Evolutionary conservation across 805 yeast species (phyloP).

Genomic region (Yamadazyma nakazawae): DNA sequence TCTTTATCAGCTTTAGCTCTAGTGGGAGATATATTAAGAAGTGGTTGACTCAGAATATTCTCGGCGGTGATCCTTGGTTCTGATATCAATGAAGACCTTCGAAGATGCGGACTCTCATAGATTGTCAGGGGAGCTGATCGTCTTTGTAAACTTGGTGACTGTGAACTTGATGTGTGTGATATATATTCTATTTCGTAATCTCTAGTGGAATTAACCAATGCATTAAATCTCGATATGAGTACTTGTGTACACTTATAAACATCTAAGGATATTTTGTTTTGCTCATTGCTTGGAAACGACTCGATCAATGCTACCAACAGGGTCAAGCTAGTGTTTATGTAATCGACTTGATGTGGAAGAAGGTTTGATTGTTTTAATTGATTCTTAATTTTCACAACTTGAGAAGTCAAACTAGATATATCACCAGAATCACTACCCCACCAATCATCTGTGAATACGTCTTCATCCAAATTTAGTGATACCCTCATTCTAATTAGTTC

Average conservation of each 20-base stretch:
- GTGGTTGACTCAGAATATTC: conserved; percentile 5
- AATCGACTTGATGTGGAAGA: conserved; percentile 11
- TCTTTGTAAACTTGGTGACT: neutral
- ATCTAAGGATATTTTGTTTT: neutral
- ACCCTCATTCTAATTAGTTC: neutral
- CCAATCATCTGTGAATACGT: neutral
- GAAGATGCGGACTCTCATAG: neutral
- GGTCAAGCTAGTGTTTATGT: conserved; percentile 5
- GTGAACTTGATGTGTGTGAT: neutral
- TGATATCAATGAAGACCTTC: conserved; percentile 3
- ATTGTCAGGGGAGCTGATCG: neutral
- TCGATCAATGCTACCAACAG: conserved; percentile 7
- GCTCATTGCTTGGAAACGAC: neutral
- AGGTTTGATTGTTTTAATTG: neutral
- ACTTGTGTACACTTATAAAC: neutral
- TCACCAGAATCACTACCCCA: neutral
- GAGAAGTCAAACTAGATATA: neutral
- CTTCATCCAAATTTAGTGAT: neutral
- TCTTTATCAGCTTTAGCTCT: neutral
- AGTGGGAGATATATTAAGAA: conserved; percentile 3
- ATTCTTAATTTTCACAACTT: neutral
- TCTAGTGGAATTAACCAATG: neutral
- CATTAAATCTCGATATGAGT: neutral
- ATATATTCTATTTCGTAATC: neutral
- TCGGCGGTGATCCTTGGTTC: conserved; percentile 3